Evolutionary conservation across 257 asterid genomes (phyloP).

Genomic region (Petunia secreta): DNA sequence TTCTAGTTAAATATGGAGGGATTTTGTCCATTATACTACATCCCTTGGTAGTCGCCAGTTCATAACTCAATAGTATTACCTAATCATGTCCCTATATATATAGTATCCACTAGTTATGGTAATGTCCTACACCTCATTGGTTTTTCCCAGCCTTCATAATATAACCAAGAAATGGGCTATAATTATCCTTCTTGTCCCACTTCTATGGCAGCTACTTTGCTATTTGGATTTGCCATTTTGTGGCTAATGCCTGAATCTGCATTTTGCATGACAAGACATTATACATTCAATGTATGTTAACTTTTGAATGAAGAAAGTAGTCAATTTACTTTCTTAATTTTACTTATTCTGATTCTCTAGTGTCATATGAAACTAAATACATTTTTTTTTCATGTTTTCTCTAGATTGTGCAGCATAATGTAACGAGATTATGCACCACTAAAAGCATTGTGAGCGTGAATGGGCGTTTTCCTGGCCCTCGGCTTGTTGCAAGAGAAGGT

Average conservation of each 20-base stretch:
- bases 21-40: no score
- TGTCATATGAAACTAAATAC: neutral
- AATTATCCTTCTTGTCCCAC: slow-evolving; percentile 22
- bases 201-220: slow-evolving; percentile 32
- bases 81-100: slow-evolving; percentile 44
- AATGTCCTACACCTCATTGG: neutral
- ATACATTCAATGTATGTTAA: slow-evolving; percentile 59
- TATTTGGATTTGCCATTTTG: slow-evolving; percentile 35
- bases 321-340: neutral
- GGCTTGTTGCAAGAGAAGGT: slow-evolving; percentile 62
- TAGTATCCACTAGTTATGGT: neutral
- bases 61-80: slow-evolving; percentile 40
- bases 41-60: no score
- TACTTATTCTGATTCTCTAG: neutral
- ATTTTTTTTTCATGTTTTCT: no score
- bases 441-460: slow-evolving; percentile 64
- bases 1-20: no score
- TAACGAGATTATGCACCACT: slow-evolving; percentile 61
- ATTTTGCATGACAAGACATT: slow-evolving; percentile 51
- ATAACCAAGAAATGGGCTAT: slow-evolving; percentile 24
- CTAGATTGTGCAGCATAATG: slow-evolving; percentile 59
- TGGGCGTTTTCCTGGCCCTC: slow-evolving; percentile 67
- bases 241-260: slow-evolving; percentile 46
- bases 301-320: neutral
- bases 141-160: no score